Conservation (phyloP, 176 grass and related monocot genomes). For the Coix lacrymajobi region DNA sequence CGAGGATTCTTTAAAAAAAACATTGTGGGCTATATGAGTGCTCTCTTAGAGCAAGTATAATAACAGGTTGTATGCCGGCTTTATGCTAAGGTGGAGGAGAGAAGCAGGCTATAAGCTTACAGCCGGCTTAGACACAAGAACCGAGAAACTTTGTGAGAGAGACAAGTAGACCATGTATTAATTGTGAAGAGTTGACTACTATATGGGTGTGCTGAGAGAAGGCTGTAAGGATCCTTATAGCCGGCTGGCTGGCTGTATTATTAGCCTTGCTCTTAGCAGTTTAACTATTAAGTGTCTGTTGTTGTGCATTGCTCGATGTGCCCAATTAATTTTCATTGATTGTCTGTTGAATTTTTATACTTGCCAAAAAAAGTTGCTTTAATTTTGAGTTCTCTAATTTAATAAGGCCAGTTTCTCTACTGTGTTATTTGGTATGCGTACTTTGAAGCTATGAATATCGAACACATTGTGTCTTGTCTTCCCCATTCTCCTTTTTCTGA, state of each 20-base stretch:
- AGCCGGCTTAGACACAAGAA: no score
- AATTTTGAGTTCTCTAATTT: neutral
- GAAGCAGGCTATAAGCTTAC: no score
- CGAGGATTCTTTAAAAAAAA: neutral
- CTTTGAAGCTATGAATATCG: neutral
- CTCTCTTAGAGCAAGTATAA: no score
- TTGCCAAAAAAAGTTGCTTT: neutral
- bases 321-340: neutral
- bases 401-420: neutral
- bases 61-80: no score
- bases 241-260: no score
- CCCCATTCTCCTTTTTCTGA: neutral
- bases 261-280: neutral
- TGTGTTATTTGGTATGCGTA: neutral
- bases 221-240: no score
- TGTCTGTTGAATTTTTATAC: neutral
- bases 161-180: no score
- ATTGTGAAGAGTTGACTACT: no score
- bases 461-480: neutral
- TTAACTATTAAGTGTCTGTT: neutral
- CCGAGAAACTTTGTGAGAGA: no score
- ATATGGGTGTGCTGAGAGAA: no score
- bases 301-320: neutral
- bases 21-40: neutral
- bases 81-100: no score